phyloP scores from a whole-genome alignment of 352 stramenopile genomes.

The Phytophthora megakarya region DNA sequence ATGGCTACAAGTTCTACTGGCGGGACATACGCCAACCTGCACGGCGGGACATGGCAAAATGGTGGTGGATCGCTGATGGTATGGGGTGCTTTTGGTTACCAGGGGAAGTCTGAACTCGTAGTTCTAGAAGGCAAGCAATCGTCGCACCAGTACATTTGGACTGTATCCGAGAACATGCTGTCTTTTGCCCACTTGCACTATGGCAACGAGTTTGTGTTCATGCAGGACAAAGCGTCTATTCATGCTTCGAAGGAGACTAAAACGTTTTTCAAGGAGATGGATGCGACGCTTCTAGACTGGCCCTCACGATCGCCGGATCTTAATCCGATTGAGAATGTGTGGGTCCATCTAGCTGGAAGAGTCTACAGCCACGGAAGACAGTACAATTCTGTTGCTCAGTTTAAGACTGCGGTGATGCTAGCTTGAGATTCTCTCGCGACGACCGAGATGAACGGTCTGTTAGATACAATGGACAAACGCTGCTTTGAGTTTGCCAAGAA shows the following conservation, averaged over 20 bases:
- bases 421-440: no score
- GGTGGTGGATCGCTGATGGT: not conserved
- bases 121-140: not conserved
- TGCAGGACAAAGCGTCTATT: constrained; percentile 31
- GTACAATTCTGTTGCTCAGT: constrained; percentile 5
- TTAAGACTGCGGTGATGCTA: constrained; percentile 1
- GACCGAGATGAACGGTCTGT: not conserved
- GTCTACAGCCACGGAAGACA: constrained; percentile 2
- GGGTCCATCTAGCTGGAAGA: not conserved
- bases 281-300: not conserved
- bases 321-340: no score
- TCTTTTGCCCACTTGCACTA: constrained; percentile 23
- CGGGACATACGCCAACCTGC: not conserved
- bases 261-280: constrained; percentile 8
- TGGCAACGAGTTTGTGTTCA: constrained; percentile 18
- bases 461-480: not conserved
- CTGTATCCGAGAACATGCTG: no score
- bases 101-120: not conserved
- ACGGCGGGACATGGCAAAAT: not conserved
- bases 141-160: not conserved
- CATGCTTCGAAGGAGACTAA: constrained; percentile 14
- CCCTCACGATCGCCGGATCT: no score
- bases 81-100: not conserved
- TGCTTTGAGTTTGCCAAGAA: constrained; percentile 6
- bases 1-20: not conserved